These are phyloP conservation scores for Oryza meridionalis DNA, from an alignment of 176 grass and related monocot species.

Conservation along the genomic window DNA sequence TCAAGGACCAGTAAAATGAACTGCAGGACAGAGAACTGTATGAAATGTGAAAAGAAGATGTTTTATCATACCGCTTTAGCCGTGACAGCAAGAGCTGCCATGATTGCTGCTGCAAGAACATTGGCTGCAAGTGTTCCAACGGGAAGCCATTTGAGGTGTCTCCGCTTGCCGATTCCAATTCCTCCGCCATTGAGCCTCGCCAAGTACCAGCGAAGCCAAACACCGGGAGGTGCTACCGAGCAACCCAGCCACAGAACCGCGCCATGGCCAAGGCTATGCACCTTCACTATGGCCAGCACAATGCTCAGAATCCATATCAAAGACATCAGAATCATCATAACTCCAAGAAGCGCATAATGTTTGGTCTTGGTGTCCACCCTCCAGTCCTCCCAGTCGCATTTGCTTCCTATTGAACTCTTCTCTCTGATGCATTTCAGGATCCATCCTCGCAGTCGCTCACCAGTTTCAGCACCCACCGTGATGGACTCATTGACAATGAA, in stretches of 20 bases:
- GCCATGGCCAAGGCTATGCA: slow-evolving; percentile 47
- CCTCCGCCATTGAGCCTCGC: slow-evolving; percentile 85
- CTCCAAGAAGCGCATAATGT: slow-evolving; percentile 45
- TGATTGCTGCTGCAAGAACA: slow-evolving; percentile 77
- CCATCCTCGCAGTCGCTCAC: slow-evolving; percentile 57
- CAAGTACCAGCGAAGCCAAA: slow-evolving; percentile 88
- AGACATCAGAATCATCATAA: slow-evolving; percentile 55
- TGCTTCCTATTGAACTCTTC: slow-evolving; percentile 47
- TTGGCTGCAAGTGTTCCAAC: slow-evolving; percentile 86
- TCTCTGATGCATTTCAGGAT: slow-evolving; percentile 44
- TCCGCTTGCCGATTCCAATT: slow-evolving; percentile 65
- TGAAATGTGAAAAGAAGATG: background rate
- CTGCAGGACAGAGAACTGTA: slow-evolving; percentile 15
- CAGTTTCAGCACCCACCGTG: slow-evolving; percentile 71
- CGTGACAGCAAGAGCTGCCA: slow-evolving; percentile 67
- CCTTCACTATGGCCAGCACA: slow-evolving; percentile 56
- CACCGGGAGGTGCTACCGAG: slow-evolving; percentile 76
- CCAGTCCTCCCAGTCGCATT: slow-evolving; percentile 44
- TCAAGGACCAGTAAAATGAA: background rate
- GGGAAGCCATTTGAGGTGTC: slow-evolving; percentile 79
- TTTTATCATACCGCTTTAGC: slow-evolving; percentile 66
- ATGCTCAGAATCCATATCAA: slow-evolving; percentile 76
- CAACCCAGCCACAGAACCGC: slow-evolving; percentile 78
- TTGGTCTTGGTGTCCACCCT: slow-evolving; percentile 56
- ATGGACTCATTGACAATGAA: slow-evolving; percentile 78